A percentile compares a stretch with the other conserved stretches of the same genome.
These are phyloP conservation scores for Chaetomium cochliodes DNA, from an alignment of 495 filamentous ascomycete species.

Conservation along the genomic window DNA sequence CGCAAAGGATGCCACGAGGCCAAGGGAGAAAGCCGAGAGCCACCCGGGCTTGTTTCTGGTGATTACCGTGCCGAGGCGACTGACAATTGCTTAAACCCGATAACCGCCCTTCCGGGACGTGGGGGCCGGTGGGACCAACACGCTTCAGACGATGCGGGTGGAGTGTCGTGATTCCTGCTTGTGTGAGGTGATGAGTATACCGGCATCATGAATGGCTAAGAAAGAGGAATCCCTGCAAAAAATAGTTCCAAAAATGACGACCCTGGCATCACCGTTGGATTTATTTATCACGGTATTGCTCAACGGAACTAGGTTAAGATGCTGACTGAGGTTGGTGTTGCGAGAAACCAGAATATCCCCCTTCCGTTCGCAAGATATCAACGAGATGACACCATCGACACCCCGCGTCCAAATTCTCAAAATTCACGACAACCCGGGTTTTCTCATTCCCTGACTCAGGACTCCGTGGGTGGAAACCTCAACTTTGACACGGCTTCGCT, in stretches of 20 bases:
- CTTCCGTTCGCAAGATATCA: neutral
- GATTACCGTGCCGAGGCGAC: neutral
- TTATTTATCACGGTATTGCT: neutral
- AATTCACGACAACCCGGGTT: neutral
- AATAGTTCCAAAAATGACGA: neutral
- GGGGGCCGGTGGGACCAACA: constrained; percentile 5
- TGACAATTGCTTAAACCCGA: constrained; percentile 10
- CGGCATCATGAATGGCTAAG: neutral
- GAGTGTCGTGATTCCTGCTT: constrained; percentile 14
- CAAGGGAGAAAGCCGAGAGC: neutral
- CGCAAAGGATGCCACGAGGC: neutral
- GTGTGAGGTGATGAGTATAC: constrained; percentile 11
- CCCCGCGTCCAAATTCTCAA: neutral
- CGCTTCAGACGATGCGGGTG: neutral
- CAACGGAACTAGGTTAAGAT: neutral
- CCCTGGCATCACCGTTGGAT: neutral
- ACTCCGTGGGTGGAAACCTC: no score
- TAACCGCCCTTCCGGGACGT: constrained; percentile 1
- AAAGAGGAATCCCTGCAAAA: neutral
- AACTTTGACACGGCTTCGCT: no score
- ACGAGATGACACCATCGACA: constrained; percentile 13
- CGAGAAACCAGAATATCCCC: neutral
- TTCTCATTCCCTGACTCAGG: no score
- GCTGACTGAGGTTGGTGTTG: constrained; percentile 4
- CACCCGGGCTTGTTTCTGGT: neutral